A percentile compares a stretch with the other conserved stretches of the same genome.
These are phyloP conservation scores for Fonsecaea pedrosoi DNA, from an alignment of 2,329 filamentous ascomycete genomes.

Conservation along the genomic window DNA sequence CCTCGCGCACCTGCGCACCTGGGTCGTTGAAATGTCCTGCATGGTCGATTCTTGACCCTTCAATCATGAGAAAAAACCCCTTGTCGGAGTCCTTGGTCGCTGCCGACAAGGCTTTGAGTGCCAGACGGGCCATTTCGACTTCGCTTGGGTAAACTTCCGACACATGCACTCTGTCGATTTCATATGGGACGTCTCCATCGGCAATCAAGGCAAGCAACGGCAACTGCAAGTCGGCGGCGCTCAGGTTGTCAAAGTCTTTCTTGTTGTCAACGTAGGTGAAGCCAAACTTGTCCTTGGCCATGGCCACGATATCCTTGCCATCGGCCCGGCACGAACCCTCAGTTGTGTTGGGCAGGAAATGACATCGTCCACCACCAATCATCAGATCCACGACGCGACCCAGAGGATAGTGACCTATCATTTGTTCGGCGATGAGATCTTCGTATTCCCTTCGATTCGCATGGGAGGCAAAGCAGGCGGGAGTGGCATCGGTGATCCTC, in stretches of 20 bases:
- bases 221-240: constrained; percentile 69
- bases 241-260: constrained; percentile 75
- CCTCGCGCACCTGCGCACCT: constrained; percentile 84
- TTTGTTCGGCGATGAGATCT: constrained; percentile 89
- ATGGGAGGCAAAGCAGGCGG: constrained; percentile 91
- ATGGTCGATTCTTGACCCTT: constrained; percentile 94
- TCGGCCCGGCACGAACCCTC: constrained; percentile 83
- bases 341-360: constrained; percentile 85
- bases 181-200: constrained; percentile 81
- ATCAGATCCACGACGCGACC: constrained; percentile 90
- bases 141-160: constrained; percentile 84
- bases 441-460: constrained; percentile 80
- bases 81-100: constrained; percentile 84
- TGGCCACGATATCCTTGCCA: constrained; percentile 72
- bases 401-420: constrained; percentile 85
- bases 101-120: constrained; percentile 76
- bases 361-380: constrained; percentile 89
- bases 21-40: constrained; percentile 87
- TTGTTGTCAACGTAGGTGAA: constrained; percentile 80
- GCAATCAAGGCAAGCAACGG: constrained; percentile 89
- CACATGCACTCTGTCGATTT: constrained; percentile 84
- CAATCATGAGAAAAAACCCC: constrained; percentile 98
- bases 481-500: constrained; percentile 92
- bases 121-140: constrained; percentile 87
- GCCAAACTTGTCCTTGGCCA: constrained; percentile 74